Base-by-base conservation (phyloP, 2,329 filamentous ascomycete species). In the Pleochaeta shiraiana region DNA sequence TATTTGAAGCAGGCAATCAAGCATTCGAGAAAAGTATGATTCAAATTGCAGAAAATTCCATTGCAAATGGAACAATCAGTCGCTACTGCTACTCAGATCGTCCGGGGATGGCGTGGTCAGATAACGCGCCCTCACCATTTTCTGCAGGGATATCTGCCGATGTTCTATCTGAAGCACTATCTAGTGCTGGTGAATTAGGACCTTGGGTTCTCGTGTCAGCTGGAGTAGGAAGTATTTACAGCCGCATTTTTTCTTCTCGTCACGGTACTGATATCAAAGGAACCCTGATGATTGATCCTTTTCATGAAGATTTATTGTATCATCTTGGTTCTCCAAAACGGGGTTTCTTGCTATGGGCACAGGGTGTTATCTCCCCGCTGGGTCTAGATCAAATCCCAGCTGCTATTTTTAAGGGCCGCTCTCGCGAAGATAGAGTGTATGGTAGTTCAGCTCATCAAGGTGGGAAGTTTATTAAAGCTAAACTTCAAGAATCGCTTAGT, bases 31-130 rank as follows among this genome's bases (percentile, higher is more conserved):
- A 87, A 69, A 83, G 86, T 6, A 79, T 98, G 64, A 87, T 90
- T 76, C 81, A 85, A 64, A 89, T 95, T 76, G 88, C 90, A 12
- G 83, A 90, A 66, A 79, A 84, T 64, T 84, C 87, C 0, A 78
- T 90, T 68, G 79, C 83, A 68, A 93, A 93, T 70, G 88, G 89
- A 45, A 88, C 86, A 57, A 93, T 98, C 70, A 78, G 79, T 65
- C 84, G 92, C 66, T 97, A 95, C 76, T 98, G 93, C 79, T 96
- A 95, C 74, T 91, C 89, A 73, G 93, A 98, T 73, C 86, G 93
- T 26, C 93, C 93, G 0, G 93, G 93, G 1, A 81, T 92, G 65
- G 92, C 82, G 6, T 95, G 90, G 85, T 83, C 83, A 67, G 93
- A 98, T 74, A 92, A 93, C 64, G 90, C 92, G 0, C 93, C 93